Evolutionary conservation across 768 basidiomycete species (phyloP).

Genomic region (Mycena latifolia): DNA sequence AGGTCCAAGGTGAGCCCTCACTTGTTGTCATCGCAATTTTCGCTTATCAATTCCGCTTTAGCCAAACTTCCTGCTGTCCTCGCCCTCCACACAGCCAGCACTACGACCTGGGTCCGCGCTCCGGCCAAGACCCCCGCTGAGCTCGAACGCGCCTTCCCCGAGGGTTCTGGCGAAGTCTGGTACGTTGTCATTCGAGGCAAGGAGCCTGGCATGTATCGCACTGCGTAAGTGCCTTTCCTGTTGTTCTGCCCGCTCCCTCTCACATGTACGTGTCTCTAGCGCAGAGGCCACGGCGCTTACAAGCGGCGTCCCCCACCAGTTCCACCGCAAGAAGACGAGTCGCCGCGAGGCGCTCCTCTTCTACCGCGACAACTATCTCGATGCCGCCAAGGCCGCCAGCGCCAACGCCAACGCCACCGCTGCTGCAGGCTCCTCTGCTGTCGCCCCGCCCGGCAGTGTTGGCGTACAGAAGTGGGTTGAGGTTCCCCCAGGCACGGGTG

Average conservation of each 20-base stretch:
- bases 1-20: background rate
- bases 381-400: background rate
- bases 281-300: background rate
- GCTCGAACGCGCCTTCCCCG: background rate
- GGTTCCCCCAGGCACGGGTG: background rate
- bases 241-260: too few species aligned
- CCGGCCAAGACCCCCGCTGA: background rate
- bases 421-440: background rate
- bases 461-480: slow-evolving; percentile 7
- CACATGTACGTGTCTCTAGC: background rate
- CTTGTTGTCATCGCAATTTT: background rate
- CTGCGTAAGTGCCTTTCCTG: background rate
- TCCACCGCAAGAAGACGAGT: slow-evolving; percentile 2
- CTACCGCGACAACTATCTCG: background rate
- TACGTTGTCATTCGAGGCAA: slow-evolving; percentile 11
- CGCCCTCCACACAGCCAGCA: background rate
- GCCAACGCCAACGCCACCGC: background rate
- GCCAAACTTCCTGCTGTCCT: background rate
- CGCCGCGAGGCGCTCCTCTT: slow-evolving; percentile 2
- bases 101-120: background rate
- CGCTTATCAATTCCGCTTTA: background rate
- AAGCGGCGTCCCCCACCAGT: background rate
- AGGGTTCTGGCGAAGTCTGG: slow-evolving; percentile 4
- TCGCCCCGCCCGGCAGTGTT: too few species aligned
- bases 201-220: slow-evolving; percentile 9